These are phyloP conservation scores for Dendrostoma leiphaemia DNA, from an alignment of 2,329 filamentous ascomycete genomes.

Conservation along the genomic window DNA sequence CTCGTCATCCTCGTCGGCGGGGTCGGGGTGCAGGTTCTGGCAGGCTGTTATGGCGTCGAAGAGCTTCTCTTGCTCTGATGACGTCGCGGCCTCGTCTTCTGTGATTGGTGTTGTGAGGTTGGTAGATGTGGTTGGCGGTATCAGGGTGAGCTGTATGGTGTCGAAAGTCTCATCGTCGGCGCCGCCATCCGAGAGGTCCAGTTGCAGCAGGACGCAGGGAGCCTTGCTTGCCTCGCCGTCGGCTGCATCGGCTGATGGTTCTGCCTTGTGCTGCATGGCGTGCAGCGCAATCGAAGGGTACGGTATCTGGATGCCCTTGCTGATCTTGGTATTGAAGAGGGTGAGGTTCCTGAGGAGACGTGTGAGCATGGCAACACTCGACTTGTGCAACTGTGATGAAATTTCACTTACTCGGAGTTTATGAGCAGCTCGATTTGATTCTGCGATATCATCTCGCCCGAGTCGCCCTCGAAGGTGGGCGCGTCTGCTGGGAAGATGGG, in stretches of 20 bases:
- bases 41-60: constrained; percentile 72
- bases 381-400: no score
- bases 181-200: constrained; percentile 60
- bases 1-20: constrained; percentile 55
- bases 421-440: constrained; percentile 56
- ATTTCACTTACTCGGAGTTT: constrained; percentile 54
- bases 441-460: constrained; percentile 37
- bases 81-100: constrained; percentile 22
- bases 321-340: constrained; percentile 59
- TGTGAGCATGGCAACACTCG: no score
- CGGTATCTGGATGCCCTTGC: constrained; percentile 64
- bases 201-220: constrained; percentile 64
- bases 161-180: constrained; percentile 62
- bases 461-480: constrained; percentile 31
- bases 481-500: constrained; percentile 49
- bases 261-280: constrained; percentile 60
- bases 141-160: constrained; percentile 65
- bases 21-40: constrained; percentile 74
- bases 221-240: constrained; percentile 28
- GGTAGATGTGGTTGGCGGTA: constrained; percentile 40
- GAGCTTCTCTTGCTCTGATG: constrained; percentile 42
- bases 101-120: constrained; percentile 21
- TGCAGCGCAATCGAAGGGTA: constrained; percentile 76
- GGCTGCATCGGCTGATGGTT: constrained; percentile 17
- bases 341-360: constrained; percentile 50